Evolutionary conservation across 495 filamentous ascomycete genomes (phyloP), one percentile per base, ranked within the genome.

Genomic region (Hypoxylon cercidicola): DNA sequence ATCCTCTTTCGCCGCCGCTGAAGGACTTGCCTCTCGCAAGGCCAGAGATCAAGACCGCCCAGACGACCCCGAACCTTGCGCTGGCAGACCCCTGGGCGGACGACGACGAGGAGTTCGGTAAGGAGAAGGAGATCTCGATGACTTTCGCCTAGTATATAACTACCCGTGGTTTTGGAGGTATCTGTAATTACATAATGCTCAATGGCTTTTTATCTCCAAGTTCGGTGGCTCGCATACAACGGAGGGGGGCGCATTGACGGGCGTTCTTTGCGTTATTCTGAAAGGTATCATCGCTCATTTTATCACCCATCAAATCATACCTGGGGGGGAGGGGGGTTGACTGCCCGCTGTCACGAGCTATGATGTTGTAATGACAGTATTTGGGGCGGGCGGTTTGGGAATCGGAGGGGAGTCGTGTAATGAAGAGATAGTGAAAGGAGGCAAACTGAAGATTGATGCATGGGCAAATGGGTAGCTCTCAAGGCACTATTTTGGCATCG

Each of bases 81-180:
- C 30, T 89, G 78, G 64, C 87, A 80, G 92, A 97, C 77, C 91
- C 92, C 8, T 97, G 93, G 93, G 89, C 87, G 0, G 91, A 94
- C 55, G 85, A 89, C 45, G 90, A 91, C 19, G 76, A 94, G 80
- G 77, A 97, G 73, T 78, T 90, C 79, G 80, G 92, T 72, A 75
- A 84, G 68, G 80, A 87, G 73, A 82, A 94, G 84, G 78, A 93
- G 82, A 88, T 90, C 83, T 75, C 87, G 71, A 76, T 90, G 81
- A 88, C 93, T 81, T 86, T 95, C 92, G 86, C 86, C 61, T 88
- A 72, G 62, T 34, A 25, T 19, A 25, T 46, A 5, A 46, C 16
- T 46, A 46, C n/a, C n/a, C 28, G 18, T 44, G 30, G 40, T 43
- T 18, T 19, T 43, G 16, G 15, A 19, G 40, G 40, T 10, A 40